phyloP scores from a whole-genome alignment of 352 stramenopile genomes.

The Pythium folliculosum region DNA sequence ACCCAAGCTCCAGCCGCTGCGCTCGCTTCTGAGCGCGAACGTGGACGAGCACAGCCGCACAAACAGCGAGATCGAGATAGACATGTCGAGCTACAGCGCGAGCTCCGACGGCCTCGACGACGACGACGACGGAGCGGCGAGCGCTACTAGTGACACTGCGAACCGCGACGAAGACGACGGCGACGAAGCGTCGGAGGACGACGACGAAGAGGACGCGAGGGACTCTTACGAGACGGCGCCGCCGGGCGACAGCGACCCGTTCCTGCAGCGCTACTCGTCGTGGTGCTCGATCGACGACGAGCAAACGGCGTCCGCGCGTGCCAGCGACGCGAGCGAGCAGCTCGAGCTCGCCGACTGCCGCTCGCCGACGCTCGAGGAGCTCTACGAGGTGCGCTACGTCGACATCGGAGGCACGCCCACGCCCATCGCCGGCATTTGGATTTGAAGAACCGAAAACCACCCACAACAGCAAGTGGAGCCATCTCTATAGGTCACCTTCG shows the following conservation, averaged over 20 bases:
- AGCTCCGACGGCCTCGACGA: slow-evolving; percentile 16
- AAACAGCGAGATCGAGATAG: slow-evolving; percentile 17
- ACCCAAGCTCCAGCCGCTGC: not conserved
- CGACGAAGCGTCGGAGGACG: not conserved
- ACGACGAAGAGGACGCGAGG: not conserved
- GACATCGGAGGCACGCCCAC: slow-evolving; percentile 2
- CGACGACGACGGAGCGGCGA: not conserved
- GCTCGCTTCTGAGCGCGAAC: not conserved
- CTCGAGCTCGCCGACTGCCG: not conserved
- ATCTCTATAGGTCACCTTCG: not conserved
- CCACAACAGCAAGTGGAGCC: too few species aligned
- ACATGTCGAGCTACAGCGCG: slow-evolving; percentile 25
- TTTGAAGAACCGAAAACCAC: slow-evolving; percentile 1
- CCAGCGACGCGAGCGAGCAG: not conserved
- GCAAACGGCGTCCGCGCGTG: not conserved
- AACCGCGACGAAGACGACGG: not conserved
- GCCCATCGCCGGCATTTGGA: slow-evolving; percentile 9
- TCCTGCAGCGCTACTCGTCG: slow-evolving; percentile 22
- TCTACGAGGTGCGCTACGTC: slow-evolving; percentile 18
- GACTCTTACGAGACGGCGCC: slow-evolving; percentile 11
- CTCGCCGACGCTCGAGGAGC: slow-evolving; percentile 12
- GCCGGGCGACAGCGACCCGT: slow-evolving; percentile 6
- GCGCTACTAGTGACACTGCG: not conserved
- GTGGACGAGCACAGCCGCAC: not conserved
- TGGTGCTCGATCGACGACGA: slow-evolving; percentile 27